phyloP scores from a whole-genome alignment of 345 rosid species.

The Camelina laxa region DNA sequence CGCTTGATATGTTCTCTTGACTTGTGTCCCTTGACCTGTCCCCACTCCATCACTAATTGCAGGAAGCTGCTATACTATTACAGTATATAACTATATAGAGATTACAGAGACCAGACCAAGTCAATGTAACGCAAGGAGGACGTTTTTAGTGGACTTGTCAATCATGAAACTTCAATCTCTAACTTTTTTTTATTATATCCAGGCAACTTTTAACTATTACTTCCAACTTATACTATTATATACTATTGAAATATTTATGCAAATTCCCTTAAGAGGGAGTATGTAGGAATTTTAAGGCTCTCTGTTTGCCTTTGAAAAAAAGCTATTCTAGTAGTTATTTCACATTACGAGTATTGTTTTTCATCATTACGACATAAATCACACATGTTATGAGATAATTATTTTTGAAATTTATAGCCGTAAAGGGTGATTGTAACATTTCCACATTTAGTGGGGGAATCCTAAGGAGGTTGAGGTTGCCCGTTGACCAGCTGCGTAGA shows the following conservation, averaged over 20 bases:
- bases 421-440: constrained; percentile 41
- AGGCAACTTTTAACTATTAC: not conserved
- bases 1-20: not conserved
- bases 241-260: too few species aligned
- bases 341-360: too few species aligned
- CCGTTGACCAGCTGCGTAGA: too few species aligned
- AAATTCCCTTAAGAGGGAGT: not conserved
- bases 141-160: not conserved
- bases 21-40: not conserved
- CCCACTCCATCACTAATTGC: not conserved
- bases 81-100: not conserved
- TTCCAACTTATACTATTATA: too few species aligned
- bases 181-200: not conserved
- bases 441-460: constrained; percentile 33
- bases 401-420: too few species aligned
- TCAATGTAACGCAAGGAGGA: not conserved
- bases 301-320: too few species aligned
- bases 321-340: too few species aligned
- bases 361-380: too few species aligned
- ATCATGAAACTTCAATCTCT: not conserved
- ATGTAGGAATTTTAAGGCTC: not conserved
- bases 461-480: not conserved
- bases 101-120: not conserved
- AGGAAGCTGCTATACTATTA: not conserved
- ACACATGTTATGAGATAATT: too few species aligned